These are phyloP conservation scores for Peronospora destructor DNA, from an alignment of 352 stramenopile genomes.

Conservation along the genomic window DNA sequence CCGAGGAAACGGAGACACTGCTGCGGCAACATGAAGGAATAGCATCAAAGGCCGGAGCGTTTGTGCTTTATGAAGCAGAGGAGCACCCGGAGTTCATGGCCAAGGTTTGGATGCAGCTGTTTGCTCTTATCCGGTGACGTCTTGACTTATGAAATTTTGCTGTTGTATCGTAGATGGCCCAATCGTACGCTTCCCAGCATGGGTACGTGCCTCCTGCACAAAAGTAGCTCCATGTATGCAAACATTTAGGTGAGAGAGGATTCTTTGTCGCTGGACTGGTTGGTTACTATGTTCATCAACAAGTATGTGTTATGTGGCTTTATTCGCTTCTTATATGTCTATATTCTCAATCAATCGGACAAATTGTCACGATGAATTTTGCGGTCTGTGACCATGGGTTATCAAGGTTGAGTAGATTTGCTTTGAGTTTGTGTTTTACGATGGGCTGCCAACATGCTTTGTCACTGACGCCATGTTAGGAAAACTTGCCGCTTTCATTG, in stretches of 20 bases:
- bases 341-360: constrained; percentile 2
- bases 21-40: constrained; percentile 57
- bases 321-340: constrained; percentile 20
- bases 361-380: too few species aligned
- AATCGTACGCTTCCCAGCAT: constrained; percentile 38
- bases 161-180: constrained; percentile 29
- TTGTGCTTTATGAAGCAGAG: constrained; percentile 60
- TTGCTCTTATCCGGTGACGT: neutral
- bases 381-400: too few species aligned
- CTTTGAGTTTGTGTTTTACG: too few species aligned
- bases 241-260: neutral
- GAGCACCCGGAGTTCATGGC: constrained; percentile 66
- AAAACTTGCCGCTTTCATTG: constrained; percentile 78
- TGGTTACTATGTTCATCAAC: neutral
- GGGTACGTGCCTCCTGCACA: constrained; percentile 42
- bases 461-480: constrained; percentile 46
- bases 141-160: constrained; percentile 1
- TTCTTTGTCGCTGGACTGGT: neutral
- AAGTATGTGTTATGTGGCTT: constrained; percentile 15
- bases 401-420: too few species aligned
- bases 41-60: constrained; percentile 52
- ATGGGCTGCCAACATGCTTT: too few species aligned
- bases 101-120: constrained; percentile 31
- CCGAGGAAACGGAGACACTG: constrained; percentile 60
- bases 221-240: constrained; percentile 12